Evolutionary conservation across 148 eudicot species (phyloP).

Genomic region (Amaranthus hypochondriacus): DNA sequence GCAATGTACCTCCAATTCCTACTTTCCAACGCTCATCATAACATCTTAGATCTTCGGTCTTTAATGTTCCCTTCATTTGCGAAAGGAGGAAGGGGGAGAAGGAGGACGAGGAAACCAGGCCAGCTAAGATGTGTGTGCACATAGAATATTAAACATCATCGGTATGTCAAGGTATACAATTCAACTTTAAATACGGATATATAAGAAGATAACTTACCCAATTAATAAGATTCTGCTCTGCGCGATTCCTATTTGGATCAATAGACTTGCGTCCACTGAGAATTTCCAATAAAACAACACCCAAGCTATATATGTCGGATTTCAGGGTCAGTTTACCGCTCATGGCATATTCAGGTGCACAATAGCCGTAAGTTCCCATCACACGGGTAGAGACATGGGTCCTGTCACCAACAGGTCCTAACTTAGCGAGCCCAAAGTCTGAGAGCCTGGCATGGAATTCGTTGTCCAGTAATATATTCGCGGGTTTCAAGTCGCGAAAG

Average conservation of each 20-base stretch:
- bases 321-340: slow-evolving; percentile 63
- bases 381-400: slow-evolving; percentile 78
- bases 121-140: too few relatives aligned
- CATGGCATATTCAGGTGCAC: slow-evolving; percentile 81
- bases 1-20: too few relatives aligned
- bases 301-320: slow-evolving; percentile 71
- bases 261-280: slow-evolving; percentile 66
- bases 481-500: slow-evolving; percentile 65
- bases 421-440: slow-evolving; percentile 76
- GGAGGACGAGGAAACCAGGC: too few relatives aligned
- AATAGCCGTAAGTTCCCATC: slow-evolving; percentile 80
- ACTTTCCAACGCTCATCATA: too few relatives aligned
- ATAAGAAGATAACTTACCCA: slow-evolving; percentile 46
- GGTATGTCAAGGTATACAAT: not conserved
- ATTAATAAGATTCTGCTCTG: slow-evolving; percentile 49
- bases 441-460: slow-evolving; percentile 65
- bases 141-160: too few relatives aligned
- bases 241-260: slow-evolving; percentile 35
- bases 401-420: slow-evolving; percentile 77
- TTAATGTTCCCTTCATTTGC: too few relatives aligned
- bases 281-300: slow-evolving; percentile 63
- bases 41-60: too few relatives aligned
- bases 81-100: too few relatives aligned
- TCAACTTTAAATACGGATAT: not conserved
- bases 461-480: slow-evolving; percentile 63